Evolutionary conservation across 192 early-diverging fungal species (phyloP), one percentile per base, ranked within the genome.

Genomic region (Coemansia sp.): DNA sequence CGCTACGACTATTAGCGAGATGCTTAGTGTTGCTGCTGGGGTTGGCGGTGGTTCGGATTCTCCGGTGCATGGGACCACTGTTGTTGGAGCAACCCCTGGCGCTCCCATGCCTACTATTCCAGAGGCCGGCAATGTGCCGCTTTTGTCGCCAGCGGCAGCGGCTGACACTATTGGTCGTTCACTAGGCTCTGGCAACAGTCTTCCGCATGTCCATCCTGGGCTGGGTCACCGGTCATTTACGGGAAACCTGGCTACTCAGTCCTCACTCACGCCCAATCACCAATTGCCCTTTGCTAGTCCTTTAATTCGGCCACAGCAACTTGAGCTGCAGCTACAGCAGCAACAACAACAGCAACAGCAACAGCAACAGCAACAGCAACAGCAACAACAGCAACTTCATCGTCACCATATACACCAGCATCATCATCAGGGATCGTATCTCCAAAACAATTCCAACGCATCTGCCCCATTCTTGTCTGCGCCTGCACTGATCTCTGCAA

Each of bases 381-480:
- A 40, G 61, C 61, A 47, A 44, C 61, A 47, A 13, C 61, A 63
- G 44, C 56, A 58, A 0, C n/a, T 59, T 16, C 57, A 41, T 18
- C 57, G 39, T 9, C 4, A 13, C 39, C 57, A 59, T 40, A 19
- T 54, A 23, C 52, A 54, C 18, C 9, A 32, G 32, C 32, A 32
- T 48, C 12, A 48, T 15, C 47, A 59, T 9, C 38, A 16, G 12
- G 57, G 57, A 8, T 41, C 57, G 16, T 59, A 39, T 40, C 38
- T 59, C n/a, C 57, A 59, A 41, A 59, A 19, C 39, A 19, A 18
- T n/a, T 32, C 32, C 32, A 41, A 13, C 1, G 7, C 63, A 4
- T 64, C 72, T 18, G 57, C 69, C 26, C 68, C 75, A 15, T 83
- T 83, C 26, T 40, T 83, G 47, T 83, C 80, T 0, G 80, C 80